Percentiles rank a stretch among this genome's conserved stretches.
Evolutionary conservation across 257 asterid genomes (phyloP).

Genomic region (Avicennia marina): DNA sequence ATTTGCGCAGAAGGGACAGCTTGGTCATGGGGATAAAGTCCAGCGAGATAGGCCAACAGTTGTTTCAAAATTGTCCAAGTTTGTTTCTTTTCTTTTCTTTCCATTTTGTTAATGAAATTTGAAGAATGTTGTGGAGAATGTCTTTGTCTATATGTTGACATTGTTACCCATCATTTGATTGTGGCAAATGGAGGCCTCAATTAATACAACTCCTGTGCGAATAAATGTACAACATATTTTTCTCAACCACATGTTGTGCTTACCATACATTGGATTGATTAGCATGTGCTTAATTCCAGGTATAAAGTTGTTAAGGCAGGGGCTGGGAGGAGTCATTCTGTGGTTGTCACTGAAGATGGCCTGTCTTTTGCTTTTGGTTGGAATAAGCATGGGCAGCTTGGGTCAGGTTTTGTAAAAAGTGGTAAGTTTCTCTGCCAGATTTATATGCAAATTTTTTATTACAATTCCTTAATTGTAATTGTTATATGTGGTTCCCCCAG

Average conservation of each 20-base stretch:
- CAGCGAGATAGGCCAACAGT: slow-evolving; percentile 86
- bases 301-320: slow-evolving; percentile 66
- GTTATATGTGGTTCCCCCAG: too few species aligned
- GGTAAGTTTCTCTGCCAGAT: slow-evolving; percentile 40
- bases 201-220: background rate
- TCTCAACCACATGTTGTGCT: too few species aligned
- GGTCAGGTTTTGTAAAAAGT: slow-evolving; percentile 70
- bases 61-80: slow-evolving; percentile 80
- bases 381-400: slow-evolving; percentile 96
- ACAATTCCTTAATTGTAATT: too few species aligned
- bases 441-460: background rate
- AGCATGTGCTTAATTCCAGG: too few species aligned
- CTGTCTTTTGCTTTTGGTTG: slow-evolving; percentile 84
- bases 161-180: background rate
- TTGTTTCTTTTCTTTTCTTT: slow-evolving; percentile 19
- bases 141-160: slow-evolving; percentile 2
- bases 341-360: slow-evolving; percentile 80
- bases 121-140: background rate
- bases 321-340: slow-evolving; percentile 86
- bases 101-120: background rate
- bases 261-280: too few species aligned
- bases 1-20: slow-evolving; percentile 82
- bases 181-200: background rate
- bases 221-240: background rate
- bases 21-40: slow-evolving; percentile 90